Evolutionary conservation across 441 rosid genomes (phyloP), one percentile per base, ranked within the genome.

Genomic region (Pelargonium citronellum): DNA sequence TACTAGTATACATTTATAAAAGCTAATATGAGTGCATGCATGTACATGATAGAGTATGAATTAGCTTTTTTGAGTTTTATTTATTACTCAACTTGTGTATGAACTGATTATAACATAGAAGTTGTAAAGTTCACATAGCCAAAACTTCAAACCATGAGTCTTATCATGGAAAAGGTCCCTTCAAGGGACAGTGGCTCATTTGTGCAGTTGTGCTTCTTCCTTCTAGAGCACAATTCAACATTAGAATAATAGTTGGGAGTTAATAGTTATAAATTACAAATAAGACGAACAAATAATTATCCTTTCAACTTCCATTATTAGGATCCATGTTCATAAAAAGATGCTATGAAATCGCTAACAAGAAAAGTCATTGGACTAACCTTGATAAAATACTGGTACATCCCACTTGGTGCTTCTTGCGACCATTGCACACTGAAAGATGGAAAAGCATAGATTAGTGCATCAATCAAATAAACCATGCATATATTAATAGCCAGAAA

Each of bases 321-420:
- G 24, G 62, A 17, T 17, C 19, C 24, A 57, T 20, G 37, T 5
- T 57, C 9, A 20, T 37, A 24, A 51, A 17, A 72, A 7, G 13
- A 58, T 10, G 10, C 5, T 57, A 61, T 10, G 41, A 0, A 46
- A 9, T 64, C 30, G 61, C 4, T 17, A 62, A 11, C 12, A 0
- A 49, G 24, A 37, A 68, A 4, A 70, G 60, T 64, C 65, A 19
- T 57, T n/a, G 68, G 70, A 70, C 71, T 67, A 75, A 87, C 99
- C 97, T 94, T 94, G 75, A 94, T 80, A 75, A 94, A 94, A 71
- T 94, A 94, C 81, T 94, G 97, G 82, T 91, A 94, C 99, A 94
- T 94, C 76, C 93, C 97, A 81, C 85, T 84, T 7, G 95, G 92
- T 11, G 91, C 75, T 75, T 83, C 87, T 80, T 90, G 99, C n/a